These are phyloP conservation scores for Obelidium mucronatum DNA, from an alignment of 192 early-diverging fungal species.

Conservation along the genomic window DNA sequence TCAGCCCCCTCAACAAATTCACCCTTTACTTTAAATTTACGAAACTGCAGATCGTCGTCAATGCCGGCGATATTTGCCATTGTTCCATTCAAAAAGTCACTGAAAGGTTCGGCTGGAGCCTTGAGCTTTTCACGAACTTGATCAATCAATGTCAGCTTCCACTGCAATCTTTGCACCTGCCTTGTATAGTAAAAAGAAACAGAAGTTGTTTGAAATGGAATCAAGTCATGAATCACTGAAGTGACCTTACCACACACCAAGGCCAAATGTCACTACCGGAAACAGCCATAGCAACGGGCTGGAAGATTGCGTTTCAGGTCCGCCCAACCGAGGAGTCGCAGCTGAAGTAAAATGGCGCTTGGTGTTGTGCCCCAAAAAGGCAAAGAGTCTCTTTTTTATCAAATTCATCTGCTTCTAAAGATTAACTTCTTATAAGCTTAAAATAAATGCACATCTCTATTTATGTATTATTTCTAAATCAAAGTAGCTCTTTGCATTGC, in stretches of 20 bases:
- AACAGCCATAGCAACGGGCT: slow-evolving; percentile 26
- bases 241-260: slow-evolving; percentile 24
- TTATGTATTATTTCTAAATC: no score
- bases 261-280: slow-evolving; percentile 35
- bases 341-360: no score
- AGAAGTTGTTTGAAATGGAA: slow-evolving; percentile 28
- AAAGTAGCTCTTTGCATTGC: slow-evolving; percentile 56
- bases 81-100: slow-evolving; percentile 2
- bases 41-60: slow-evolving; percentile 66
- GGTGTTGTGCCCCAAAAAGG: no score
- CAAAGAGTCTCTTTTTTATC: no score
- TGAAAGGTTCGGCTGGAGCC: slow-evolving; percentile 68
- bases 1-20: slow-evolving; percentile 75
- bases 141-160: slow-evolving; percentile 87
- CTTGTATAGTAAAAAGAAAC: no score
- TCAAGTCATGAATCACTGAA: neutral
- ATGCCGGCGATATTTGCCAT: neutral
- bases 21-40: slow-evolving; percentile 75
- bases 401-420: no score
- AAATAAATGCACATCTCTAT: no score
- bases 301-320: neutral
- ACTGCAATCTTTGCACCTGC: slow-evolving; percentile 87
- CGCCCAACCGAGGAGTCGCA: neutral
- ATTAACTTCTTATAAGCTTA: no score
- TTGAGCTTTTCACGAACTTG: slow-evolving; percentile 67